A percentile compares a stretch with the other conserved stretches of the same genome.
Evolutionary conservation across 768 basidiomycete genomes (phyloP).

Genomic region (Pholiota conissans): DNA sequence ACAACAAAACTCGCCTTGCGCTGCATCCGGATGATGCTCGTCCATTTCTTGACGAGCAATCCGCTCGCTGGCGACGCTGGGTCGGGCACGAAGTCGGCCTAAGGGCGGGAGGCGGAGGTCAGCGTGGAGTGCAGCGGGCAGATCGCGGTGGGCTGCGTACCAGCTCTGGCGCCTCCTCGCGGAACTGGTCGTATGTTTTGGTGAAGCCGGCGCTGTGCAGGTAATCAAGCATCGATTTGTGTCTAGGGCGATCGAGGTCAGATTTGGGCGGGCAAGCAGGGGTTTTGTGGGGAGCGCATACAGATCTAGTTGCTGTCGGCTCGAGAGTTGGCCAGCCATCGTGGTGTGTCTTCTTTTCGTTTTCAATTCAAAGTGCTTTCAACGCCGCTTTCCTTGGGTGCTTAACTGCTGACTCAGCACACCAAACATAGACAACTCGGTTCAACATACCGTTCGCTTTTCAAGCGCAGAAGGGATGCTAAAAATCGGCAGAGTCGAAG

Average conservation of each 20-base stretch:
- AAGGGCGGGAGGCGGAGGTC: too few relatives aligned
- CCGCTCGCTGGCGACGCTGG: slow-evolving; percentile 86
- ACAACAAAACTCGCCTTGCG: too few relatives aligned
- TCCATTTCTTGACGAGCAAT: slow-evolving; percentile 97
- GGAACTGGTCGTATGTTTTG: slow-evolving; percentile 53
- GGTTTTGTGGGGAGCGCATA: slow-evolving; percentile 15
- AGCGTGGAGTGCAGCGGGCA: too few relatives aligned
- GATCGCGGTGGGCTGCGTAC: slow-evolving; percentile 16
- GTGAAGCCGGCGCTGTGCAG: slow-evolving; percentile 65
- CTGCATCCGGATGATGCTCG: slow-evolving; percentile 91
- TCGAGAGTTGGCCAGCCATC: slow-evolving; percentile 28
- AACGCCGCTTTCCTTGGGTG: too few relatives aligned
- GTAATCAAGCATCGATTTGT: slow-evolving; percentile 83
- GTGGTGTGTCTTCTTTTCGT: slow-evolving; percentile 8
- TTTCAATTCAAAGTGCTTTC: too few relatives aligned
- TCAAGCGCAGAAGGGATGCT: too few relatives aligned
- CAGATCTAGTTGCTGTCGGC: slow-evolving; percentile 29
- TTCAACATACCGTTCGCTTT: too few relatives aligned
- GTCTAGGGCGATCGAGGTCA: slow-evolving; percentile 38
- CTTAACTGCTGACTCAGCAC: slow-evolving; percentile 3
- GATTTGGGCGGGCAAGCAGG: background rate
- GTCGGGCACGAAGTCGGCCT: slow-evolving; percentile 73
- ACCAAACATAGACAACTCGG: slow-evolving; percentile 5
- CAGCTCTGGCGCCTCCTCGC: slow-evolving; percentile 27
- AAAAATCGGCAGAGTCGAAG: too few relatives aligned